Percentiles rank a stretch among this genome's conserved stretches.
phyloP scores from a whole-genome alignment of 768 basidiomycete genomes.

The Trametes cingulata region DNA sequence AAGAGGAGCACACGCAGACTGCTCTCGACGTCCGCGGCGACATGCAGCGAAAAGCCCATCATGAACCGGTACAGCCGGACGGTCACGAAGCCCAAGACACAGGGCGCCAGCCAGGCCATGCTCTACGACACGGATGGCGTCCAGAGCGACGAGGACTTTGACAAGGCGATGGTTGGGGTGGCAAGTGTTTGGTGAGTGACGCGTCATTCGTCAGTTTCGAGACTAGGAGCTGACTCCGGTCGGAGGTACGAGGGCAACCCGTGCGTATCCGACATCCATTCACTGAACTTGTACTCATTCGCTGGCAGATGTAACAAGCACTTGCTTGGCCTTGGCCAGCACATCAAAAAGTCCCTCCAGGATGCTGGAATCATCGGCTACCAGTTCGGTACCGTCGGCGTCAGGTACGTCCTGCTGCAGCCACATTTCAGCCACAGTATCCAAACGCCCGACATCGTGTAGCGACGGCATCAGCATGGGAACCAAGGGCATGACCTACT shows the following conservation, averaged over 20 bases:
- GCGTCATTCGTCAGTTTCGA: constrained; percentile 14
- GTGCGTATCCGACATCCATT: constrained; percentile 49
- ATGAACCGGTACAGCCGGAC: constrained; percentile 71
- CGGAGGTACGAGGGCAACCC: constrained; percentile 98
- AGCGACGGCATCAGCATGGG: constrained; percentile 99
- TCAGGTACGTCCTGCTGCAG: constrained; percentile 36
- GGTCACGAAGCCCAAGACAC: constrained; percentile 90
- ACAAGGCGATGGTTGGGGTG: constrained; percentile 97
- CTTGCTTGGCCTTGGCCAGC: constrained; percentile 83
- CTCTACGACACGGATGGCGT: constrained; percentile 98
- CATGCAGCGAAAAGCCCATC: constrained; percentile 30
- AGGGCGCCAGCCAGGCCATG: constrained; percentile 99
- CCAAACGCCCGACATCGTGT: background rate
- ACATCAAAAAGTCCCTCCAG: constrained; percentile 78
- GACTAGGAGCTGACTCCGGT: constrained; percentile 15
- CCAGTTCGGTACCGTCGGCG: constrained; percentile 96
- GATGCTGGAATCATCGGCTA: constrained; percentile 82
- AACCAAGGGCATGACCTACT: constrained; percentile 89
- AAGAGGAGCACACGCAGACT: constrained; percentile 16
- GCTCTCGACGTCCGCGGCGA: constrained; percentile 17
- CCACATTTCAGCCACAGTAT: too few relatives aligned
- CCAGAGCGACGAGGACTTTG: constrained; percentile 74
- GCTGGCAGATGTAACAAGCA: constrained; percentile 89
- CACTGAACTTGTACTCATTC: background rate
- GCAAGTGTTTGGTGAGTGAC: constrained; percentile 87